phyloP scores from a whole-genome alignment of 2,329 filamentous ascomycete species.

The Aspergillus sp. region DNA sequence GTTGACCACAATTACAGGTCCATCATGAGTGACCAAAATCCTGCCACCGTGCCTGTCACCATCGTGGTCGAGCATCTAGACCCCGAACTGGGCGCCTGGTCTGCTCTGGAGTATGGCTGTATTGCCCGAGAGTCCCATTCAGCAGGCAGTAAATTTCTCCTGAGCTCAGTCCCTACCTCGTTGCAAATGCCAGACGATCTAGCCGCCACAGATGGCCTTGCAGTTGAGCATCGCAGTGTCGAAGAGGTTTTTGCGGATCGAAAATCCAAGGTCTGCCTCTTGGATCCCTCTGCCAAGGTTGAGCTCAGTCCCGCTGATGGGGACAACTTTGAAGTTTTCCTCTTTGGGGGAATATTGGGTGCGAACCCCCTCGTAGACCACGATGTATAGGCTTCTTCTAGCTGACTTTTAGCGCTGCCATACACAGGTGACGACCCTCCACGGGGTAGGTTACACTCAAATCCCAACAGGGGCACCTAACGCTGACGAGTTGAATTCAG shows the following conservation, averaged over 20 bases:
- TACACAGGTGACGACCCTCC: slow-evolving; percentile 87
- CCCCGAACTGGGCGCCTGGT: slow-evolving; percentile 91
- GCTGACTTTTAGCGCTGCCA: not conserved
- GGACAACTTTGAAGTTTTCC: slow-evolving; percentile 79
- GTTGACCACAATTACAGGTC: not conserved
- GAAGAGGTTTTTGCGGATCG: slow-evolving; percentile 74
- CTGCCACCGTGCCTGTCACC: slow-evolving; percentile 55
- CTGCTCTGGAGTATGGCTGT: slow-evolving; percentile 83
- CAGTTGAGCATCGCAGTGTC: slow-evolving; percentile 72
- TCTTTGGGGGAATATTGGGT: slow-evolving; percentile 97
- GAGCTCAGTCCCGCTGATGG: slow-evolving; percentile 84
- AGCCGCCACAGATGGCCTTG: slow-evolving; percentile 61
- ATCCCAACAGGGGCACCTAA: not conserved
- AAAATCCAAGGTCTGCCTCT: slow-evolving; percentile 77
- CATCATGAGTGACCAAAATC: slow-evolving; percentile 26
- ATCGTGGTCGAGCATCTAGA: slow-evolving; percentile 98
- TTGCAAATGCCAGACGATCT: slow-evolving; percentile 63
- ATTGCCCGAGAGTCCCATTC: slow-evolving; percentile 79
- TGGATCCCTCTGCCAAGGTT: slow-evolving; percentile 79
- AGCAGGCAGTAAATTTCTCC: slow-evolving; percentile 68
- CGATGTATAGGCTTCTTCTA: not conserved
- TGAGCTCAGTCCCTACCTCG: slow-evolving; percentile 73
- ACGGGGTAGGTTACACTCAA: slow-evolving; percentile 60
- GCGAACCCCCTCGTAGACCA: slow-evolving; percentile 25
- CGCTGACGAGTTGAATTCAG: slow-evolving; percentile 64